Evolutionary conservation across 345 rosid species (phyloP).

Genomic region (Eucalyptus cloeziana): DNA sequence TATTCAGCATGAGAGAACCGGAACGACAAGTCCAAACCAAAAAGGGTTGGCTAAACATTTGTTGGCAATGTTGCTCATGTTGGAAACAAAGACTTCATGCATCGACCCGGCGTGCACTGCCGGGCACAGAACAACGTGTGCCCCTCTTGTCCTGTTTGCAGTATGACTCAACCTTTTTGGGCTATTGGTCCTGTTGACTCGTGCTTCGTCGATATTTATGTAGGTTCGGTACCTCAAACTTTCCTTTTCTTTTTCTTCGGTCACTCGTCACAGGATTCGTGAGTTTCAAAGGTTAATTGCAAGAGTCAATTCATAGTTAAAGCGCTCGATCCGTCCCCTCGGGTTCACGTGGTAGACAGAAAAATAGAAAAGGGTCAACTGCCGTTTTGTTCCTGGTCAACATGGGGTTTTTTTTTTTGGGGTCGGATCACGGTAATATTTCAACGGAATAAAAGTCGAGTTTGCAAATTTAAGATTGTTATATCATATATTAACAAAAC

Average conservation of each 20-base stretch:
- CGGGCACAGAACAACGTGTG: not conserved
- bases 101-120: not conserved
- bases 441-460: not conserved
- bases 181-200: not conserved
- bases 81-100: not conserved
- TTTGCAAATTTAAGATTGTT: not conserved
- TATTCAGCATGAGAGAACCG: not conserved
- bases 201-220: not conserved
- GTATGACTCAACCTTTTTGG: not conserved
- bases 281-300: not conserved
- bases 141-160: not conserved
- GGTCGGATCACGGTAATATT: too few species aligned
- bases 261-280: not conserved
- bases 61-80: not conserved
- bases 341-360: not conserved
- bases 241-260: not conserved
- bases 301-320: not conserved
- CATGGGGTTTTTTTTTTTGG: not conserved
- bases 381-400: not conserved
- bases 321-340: not conserved
- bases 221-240: not conserved
- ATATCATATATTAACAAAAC: too few species aligned
- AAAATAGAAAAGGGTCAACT: not conserved
- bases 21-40: not conserved
- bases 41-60: not conserved